Percentiles rank a stretch among this genome's conserved stretches.
Evolutionary conservation across 2,329 filamentous ascomycete species (phyloP).

Genomic region (Penicillium brevicompactum): DNA sequence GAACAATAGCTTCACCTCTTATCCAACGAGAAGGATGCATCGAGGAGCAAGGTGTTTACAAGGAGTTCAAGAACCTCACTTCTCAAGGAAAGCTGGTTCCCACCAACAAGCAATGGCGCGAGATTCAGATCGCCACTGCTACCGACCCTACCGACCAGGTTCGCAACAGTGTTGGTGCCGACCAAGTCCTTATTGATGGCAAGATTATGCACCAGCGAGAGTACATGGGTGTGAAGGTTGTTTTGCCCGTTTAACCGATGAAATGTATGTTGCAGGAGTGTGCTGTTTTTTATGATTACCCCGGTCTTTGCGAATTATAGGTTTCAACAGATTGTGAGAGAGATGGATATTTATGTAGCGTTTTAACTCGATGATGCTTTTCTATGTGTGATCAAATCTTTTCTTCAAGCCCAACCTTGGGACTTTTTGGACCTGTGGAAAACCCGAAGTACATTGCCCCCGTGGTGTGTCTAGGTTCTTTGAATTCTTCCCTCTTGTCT

Average conservation of each 20-base stretch:
- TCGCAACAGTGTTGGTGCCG: constrained; percentile 44
- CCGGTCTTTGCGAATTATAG: not conserved
- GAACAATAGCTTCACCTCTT: constrained; percentile 34
- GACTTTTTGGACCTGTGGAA: too few species aligned
- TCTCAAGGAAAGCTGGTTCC: constrained; percentile 46
- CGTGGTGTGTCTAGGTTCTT: too few species aligned
- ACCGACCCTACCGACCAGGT: constrained; percentile 48
- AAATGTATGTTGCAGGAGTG: not conserved
- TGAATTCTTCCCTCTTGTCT: too few species aligned
- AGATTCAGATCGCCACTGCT: constrained; percentile 51
- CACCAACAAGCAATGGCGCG: constrained; percentile 52
- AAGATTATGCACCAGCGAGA: constrained; percentile 52
- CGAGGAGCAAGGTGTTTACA: constrained; percentile 48
- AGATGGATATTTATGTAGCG: not conserved
- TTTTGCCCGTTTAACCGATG: constrained; percentile 42
- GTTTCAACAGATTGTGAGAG: not conserved
- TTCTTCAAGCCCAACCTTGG: too few species aligned
- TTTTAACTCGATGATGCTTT: not conserved
- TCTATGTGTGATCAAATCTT: too few species aligned
- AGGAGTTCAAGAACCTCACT: constrained; percentile 49
- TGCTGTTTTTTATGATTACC: not conserved
- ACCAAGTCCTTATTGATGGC: constrained; percentile 48
- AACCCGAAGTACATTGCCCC: too few species aligned
- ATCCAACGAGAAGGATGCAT: constrained; percentile 49
- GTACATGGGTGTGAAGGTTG: constrained; percentile 51